phyloP scores from a whole-genome alignment of 805 yeast genomes.

The Candida wancherniae region DNA sequence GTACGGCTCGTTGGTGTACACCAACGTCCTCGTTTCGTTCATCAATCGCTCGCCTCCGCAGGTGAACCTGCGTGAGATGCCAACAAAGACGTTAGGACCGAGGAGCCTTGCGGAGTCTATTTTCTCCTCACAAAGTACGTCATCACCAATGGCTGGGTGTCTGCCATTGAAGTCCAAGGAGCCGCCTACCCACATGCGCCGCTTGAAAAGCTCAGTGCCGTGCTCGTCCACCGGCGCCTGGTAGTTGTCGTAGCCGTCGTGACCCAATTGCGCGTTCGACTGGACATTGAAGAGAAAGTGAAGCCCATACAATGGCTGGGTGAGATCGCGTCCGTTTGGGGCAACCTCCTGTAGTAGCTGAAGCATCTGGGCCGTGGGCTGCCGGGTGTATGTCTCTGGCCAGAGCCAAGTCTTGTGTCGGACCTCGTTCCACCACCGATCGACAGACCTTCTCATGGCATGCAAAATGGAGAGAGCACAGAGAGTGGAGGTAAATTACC shows the following conservation, averaged over 20 bases:
- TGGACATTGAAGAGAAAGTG: conserved; percentile 70
- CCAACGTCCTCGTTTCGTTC: conserved; percentile 53
- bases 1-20: conserved; percentile 50
- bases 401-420: conserved; percentile 11
- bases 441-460: too few relatives aligned
- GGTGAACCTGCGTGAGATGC: conserved; percentile 47
- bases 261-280: conserved; percentile 41
- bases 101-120: conserved; percentile 38
- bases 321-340: neutral
- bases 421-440: too few relatives aligned
- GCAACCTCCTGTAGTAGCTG: conserved; percentile 8
- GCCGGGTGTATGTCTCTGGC: conserved; percentile 11
- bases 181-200: conserved; percentile 84
- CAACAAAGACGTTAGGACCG: conserved; percentile 44
- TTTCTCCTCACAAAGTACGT: conserved; percentile 49
- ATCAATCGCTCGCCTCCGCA: conserved; percentile 25
- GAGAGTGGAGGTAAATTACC: too few relatives aligned
- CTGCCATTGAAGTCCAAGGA: conserved; percentile 36
- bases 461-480: too few relatives aligned
- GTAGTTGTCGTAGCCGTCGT: conserved; percentile 78
- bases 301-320: conserved; percentile 39
- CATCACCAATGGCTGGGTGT: conserved; percentile 28
- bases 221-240: conserved; percentile 53
- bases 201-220: conserved; percentile 31
- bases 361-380: conserved; percentile 8